phyloP scores from a whole-genome alignment of 441 rosid genomes.

The Gossypium trilobum region DNA sequence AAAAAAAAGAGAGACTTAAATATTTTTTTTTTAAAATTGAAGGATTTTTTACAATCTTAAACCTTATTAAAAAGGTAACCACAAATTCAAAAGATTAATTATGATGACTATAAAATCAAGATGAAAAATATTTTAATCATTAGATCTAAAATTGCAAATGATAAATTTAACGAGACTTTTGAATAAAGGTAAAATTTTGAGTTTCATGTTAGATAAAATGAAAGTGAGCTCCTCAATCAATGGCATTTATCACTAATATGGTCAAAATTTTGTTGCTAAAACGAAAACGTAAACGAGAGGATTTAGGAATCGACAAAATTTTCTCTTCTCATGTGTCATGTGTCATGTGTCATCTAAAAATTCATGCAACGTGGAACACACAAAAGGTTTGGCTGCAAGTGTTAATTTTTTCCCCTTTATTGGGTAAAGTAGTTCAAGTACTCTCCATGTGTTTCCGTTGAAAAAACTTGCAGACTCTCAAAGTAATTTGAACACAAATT shows the following conservation, averaged over 20 bases:
- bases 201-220: too few species aligned
- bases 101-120: too few species aligned
- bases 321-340: neutral
- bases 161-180: too few species aligned
- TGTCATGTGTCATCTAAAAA: neutral
- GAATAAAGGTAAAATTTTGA: too few species aligned
- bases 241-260: neutral
- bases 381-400: neutral
- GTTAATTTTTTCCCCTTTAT: neutral
- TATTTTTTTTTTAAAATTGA: too few species aligned
- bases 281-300: neutral
- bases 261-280: neutral
- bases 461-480: neutral
- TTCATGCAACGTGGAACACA: neutral
- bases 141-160: too few species aligned
- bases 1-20: too few species aligned
- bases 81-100: too few species aligned
- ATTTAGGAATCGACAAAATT: neutral
- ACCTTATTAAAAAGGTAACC: too few species aligned
- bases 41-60: too few species aligned
- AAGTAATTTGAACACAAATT: neutral
- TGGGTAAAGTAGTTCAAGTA: neutral
- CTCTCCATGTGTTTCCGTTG: constrained; percentile 1
- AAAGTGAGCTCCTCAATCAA: neutral
- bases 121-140: too few species aligned